Base-by-base conservation (phyloP, 768 basidiomycete genomes). In the Tulasnella sp. region DNA sequence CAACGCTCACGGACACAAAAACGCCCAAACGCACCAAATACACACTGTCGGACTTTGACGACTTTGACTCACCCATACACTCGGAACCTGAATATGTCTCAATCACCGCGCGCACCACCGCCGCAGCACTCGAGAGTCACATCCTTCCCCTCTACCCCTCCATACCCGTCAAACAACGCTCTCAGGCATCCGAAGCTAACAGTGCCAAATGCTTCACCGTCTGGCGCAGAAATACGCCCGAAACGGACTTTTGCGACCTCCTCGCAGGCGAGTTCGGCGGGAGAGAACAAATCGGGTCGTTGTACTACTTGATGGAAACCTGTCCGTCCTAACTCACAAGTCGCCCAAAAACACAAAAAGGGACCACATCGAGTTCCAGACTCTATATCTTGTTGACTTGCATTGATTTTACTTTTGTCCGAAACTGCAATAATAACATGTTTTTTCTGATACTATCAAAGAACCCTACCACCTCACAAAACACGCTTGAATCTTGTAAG, bases 161-260 rank as follows among this genome's bases (percentile, higher is more conserved):
- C 0, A 57, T 81, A 6, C 68, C 81, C 6, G 78, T 80, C 54
- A 65, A 73, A 0, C 70, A 73, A 9, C 71, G 69, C 46, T 40
- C 65, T 9, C 68, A 68, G 52, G 63, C 76, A 25, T 72, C 75
- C 2, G 72, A 77, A 58, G 75, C 72, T 6, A 77, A 78, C 57
- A 78, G 78, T 3, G 81, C 79, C 78, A 81, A 81, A 64, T 64
- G 66, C 7, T 69, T 81, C 61, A 75, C 75, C 4, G 68, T 82
- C 4, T 81, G 77, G 76, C 67, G 79, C 14, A 77, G 75, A 73
- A 65, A 70, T 25, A 69, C 69, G 0, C 73, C 31, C 25, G 55
- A 57, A 12, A 37, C 32, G 2, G 46, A 27, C 0, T 21, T 49
- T 21, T 41, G 55, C 6, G 55, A 37, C 19, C 19, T 34, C 42